Evolutionary conservation across 2,329 filamentous ascomycete genomes (phyloP), one percentile per base, ranked within the genome.

Genomic region (Macroventuria anomochaeta): DNA sequence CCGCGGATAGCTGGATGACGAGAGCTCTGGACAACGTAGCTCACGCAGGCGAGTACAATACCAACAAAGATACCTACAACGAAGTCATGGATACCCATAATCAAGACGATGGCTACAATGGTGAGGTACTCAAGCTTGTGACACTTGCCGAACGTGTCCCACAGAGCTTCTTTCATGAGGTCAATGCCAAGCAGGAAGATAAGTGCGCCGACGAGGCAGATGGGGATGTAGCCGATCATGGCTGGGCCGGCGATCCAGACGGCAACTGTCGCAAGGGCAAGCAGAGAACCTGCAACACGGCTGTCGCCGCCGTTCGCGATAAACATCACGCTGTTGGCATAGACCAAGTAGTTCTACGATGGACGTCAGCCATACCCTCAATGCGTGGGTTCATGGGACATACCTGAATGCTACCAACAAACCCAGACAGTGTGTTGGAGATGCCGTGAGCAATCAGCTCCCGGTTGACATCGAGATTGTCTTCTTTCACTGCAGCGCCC

Each of bases 61-160:
- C 95, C 95, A 25, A 96, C 85, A 10, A 95, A 87, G 37, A 99
- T 97, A 17, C 95, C 95, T 23, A 92, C 86, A 3, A 99, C 95
- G 70, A 99, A 99, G 75, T 99, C 95, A 76, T 96, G 93, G 8
- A 92, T 86, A 1, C 95, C 95, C 95, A 99, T 99, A 32, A 96
- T 91, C 17, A 97, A 79, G 1, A 97, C 92, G 61, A 97, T 97
- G 31, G 87, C 86, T 50, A 96, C 79, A 38, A 96, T 87, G 6
- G 95, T 99, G 28, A 95, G 72, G 72, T 96, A 99, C 71, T 99
- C 95, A 11, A 93, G 85, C 46, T 83, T 79, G 71, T 96, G 91
- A 31, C 97, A 80, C 75, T 95, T 96, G 59, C 92, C 92, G 72
- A 91, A 90, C 0, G 95, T 96, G 52, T 90, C 85, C 79, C 92